Conservation (phyloP, 176 grass and related monocot species). For the Chloris gayana region DNA sequence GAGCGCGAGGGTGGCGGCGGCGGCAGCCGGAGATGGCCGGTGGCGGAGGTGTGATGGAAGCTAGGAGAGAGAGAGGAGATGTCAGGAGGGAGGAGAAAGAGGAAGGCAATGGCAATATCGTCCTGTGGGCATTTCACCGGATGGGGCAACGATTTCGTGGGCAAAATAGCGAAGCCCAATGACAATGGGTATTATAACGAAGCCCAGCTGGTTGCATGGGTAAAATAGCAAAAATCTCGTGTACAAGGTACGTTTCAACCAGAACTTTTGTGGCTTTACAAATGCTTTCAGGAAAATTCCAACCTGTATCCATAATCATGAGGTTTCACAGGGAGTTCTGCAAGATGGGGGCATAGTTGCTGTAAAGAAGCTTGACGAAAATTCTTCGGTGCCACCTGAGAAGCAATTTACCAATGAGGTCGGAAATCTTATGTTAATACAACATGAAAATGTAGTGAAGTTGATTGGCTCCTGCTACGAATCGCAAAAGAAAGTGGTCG, state of each 20-base stretch:
- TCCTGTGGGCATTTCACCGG: too few species aligned
- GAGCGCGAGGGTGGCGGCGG: too few species aligned
- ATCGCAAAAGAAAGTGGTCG: constrained; percentile 42
- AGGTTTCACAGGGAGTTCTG: background rate
- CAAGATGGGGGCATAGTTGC: constrained; percentile 13
- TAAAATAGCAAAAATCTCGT: too few species aligned
- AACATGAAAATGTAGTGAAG: constrained; percentile 32
- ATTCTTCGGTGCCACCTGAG: background rate
- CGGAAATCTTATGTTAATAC: constrained; percentile 21
- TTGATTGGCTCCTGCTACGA: constrained; percentile 34
- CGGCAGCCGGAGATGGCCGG: too few species aligned
- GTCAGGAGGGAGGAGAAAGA: too few species aligned
- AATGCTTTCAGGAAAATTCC: background rate
- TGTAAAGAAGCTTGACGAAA: constrained; percentile 28
- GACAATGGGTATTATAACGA: too few species aligned
- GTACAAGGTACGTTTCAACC: constrained; percentile 16
- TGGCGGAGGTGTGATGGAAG: too few species aligned
- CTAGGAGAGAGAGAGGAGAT: too few species aligned
- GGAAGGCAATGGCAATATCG: too few species aligned
- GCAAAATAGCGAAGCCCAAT: too few species aligned
- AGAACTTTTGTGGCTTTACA: background rate
- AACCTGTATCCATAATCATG: background rate
- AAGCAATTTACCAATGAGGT: constrained; percentile 36
- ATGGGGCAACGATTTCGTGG: too few species aligned
- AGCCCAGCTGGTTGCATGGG: too few species aligned